Base-by-base conservation (phyloP, 2,329 filamentous ascomycete species). In the Colletotrichum shisoi region DNA sequence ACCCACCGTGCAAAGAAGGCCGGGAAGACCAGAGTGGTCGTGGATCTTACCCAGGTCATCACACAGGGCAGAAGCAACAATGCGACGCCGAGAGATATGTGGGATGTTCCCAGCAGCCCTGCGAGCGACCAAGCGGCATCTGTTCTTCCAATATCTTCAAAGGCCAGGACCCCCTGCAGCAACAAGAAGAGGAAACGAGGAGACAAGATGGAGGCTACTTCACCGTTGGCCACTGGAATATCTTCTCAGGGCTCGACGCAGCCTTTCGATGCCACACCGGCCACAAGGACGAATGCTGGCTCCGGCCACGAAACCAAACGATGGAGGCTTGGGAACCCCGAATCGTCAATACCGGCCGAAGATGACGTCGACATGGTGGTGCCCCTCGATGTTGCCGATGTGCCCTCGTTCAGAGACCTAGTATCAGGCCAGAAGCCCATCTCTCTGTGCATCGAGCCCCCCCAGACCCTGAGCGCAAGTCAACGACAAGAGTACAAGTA, bases 81-180 rank as follows among this genome's bases (percentile, higher is more conserved):
- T 39, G 57, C 68, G 59, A 71, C 63, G 39, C 40, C 54, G 56
- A 63, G 4, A 71, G 80, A 82, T 58, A 71, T 74, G 8, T 84
- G 81, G 78, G 81, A 82, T 44, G 76, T 84, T 3, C 81, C 81
- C 0, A 80, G 78, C 69, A 83, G 81, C 51, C 77, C 80, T 4
- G 45, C 19, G 9, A 45, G 6, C 37, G 31, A 45, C 13, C 6
- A 77, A 76, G 31, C 68, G 65, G 67, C 48, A 62, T 31, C 63
- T 57, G 3, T 37, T 27, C 51, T 46, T 45, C 31, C 31, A 9
- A 42, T 60, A 68, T 9, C 54, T 42, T n/a, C 53, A 8, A 13
- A 34, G 31, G 31, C 24, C 17, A 56, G 44, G 21, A 61, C 57
- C 9, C 39, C 67, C 17, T 52, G 40, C 39, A 57, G 53, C 19